Percentiles rank a stretch among this genome's conserved stretches.
These are phyloP conservation scores for Capsella bursapastoris DNA, from an alignment of 345 rosid species.

Conservation along the genomic window DNA sequence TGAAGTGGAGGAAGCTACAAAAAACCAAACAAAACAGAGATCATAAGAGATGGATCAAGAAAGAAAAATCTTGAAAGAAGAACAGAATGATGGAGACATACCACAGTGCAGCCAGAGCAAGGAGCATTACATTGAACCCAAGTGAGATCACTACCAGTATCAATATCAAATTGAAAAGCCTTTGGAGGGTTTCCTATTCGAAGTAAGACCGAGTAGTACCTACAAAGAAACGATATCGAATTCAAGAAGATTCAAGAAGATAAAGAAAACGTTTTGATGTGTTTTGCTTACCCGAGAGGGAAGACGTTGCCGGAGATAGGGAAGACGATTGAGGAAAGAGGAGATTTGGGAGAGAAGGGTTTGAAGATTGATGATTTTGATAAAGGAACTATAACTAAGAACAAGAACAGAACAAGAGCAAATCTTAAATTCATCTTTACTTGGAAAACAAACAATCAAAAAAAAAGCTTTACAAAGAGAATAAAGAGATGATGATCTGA, in stretches of 20 bases:
- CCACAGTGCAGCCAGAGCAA: conserved; percentile 81
- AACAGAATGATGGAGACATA: conserved; percentile 28
- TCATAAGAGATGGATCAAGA: conserved; percentile 4
- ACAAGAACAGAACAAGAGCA: conserved; percentile 8
- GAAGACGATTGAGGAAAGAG: conserved; percentile 57
- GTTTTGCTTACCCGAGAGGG: conserved; percentile 71
- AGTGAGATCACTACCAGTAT: conserved; percentile 92
- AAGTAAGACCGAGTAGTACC: conserved; percentile 70
- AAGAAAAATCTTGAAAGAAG: background rate
- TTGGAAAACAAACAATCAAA: conserved; percentile 7
- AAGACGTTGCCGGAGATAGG: conserved; percentile 74
- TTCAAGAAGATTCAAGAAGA: background rate
- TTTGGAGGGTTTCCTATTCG: conserved; percentile 72
- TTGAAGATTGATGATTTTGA: conserved; percentile 23
- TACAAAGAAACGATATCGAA: conserved; percentile 10
- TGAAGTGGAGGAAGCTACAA: conserved; percentile 55
- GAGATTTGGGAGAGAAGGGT: conserved; percentile 22
- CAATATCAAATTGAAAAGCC: conserved; percentile 68
- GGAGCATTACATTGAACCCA: conserved; percentile 98
- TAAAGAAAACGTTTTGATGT: background rate
- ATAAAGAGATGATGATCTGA: no score
- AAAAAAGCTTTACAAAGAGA: no score
- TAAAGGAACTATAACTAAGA: conserved; percentile 22
- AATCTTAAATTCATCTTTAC: conserved; percentile 23
- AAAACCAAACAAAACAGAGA: conserved; percentile 11